Conservation (phyloP, 805 yeast genomes). For the Wickerhamiella brachini region DNA sequence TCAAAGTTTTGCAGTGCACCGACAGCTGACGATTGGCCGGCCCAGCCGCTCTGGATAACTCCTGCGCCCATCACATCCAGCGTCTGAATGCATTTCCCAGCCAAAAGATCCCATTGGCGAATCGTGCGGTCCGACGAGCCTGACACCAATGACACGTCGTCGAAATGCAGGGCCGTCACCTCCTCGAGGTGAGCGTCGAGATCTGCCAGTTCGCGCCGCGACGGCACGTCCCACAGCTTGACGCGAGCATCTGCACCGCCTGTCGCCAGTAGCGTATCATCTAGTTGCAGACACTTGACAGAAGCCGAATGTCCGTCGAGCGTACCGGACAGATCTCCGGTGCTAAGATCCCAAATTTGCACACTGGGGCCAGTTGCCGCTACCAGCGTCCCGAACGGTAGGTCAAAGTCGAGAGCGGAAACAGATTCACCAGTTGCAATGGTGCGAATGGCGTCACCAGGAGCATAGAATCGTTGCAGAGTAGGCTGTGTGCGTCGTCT, state of each 20-base stretch:
- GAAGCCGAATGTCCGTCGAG: conserved; percentile 49
- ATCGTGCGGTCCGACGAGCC: conserved; percentile 62
- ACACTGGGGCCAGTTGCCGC: conserved; percentile 69
- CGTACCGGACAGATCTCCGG: conserved; percentile 35
- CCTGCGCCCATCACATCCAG: conserved; percentile 40
- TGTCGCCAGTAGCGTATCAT: conserved; percentile 33
- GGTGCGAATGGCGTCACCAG: conserved; percentile 41
- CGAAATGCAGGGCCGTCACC: conserved; percentile 7
- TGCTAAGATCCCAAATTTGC: conserved; percentile 69
- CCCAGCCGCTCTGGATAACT: conserved; percentile 2
- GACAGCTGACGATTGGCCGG: conserved; percentile 27
- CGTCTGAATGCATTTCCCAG: conserved; percentile 57
- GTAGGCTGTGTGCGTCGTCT: conserved; percentile 36
- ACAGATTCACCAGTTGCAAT: conserved; percentile 41
- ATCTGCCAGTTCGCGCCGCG: conserved; percentile 7
- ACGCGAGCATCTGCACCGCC: conserved; percentile 55
- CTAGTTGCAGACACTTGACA: conserved; percentile 47
- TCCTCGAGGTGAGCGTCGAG: conserved; percentile 6
- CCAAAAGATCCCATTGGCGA: conserved; percentile 58
- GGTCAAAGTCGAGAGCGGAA: conserved; percentile 51
- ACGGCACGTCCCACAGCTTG: conserved; percentile 44
- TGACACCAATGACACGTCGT: conserved; percentile 33
- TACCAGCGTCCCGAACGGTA: conserved; percentile 63
- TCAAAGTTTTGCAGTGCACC: conserved; percentile 60
- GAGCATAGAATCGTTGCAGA: conserved; percentile 46